phyloP scores from a whole-genome alignment of 768 basidiomycete species.

The Crepidotus variabilis region DNA sequence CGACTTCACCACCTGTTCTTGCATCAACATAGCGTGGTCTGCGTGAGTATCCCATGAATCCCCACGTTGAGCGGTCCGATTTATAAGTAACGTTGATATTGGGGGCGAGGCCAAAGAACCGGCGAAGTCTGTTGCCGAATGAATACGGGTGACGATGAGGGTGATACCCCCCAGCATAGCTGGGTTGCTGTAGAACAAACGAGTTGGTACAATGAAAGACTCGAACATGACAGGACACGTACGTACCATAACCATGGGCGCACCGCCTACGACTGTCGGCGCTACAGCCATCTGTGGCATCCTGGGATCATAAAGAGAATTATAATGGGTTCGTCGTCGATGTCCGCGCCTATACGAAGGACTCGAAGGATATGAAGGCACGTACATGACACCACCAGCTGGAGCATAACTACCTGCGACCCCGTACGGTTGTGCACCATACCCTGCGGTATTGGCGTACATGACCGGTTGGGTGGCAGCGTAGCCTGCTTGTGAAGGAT shows the following conservation, averaged over 20 bases:
- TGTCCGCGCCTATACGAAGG: conserved; percentile 17
- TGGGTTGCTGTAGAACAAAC: conserved; percentile 6
- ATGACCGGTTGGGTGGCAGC: conserved; percentile 28
- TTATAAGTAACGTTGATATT: conserved; percentile 37
- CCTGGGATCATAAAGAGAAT: conserved; percentile 4
- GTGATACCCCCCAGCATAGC: conserved; percentile 2
- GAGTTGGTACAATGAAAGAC: not conserved
- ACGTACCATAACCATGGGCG: conserved; percentile 3
- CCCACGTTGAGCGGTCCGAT: conserved; percentile 45
- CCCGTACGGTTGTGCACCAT: conserved; percentile 19
- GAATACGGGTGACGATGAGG: conserved; percentile 15
- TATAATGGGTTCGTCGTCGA: conserved; percentile 21
- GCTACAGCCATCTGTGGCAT: conserved; percentile 2
- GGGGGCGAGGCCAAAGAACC: conserved; percentile 50
- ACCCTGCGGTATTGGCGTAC: conserved; percentile 24
- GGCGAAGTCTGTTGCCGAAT: conserved; percentile 44
- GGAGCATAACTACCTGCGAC: conserved; percentile 20
- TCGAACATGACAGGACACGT: not conserved
- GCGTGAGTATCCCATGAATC: conserved; percentile 51
- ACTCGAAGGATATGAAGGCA: conserved; percentile 18
- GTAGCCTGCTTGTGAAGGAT: conserved; percentile 32
- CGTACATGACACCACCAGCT: conserved; percentile 28
- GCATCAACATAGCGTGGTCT: conserved; percentile 47
- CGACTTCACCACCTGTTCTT: conserved; percentile 47
- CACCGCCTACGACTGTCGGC: not conserved